Conservation (phyloP, 1,139 yeast species). For the Blastobotrys capitulatus region DNA sequence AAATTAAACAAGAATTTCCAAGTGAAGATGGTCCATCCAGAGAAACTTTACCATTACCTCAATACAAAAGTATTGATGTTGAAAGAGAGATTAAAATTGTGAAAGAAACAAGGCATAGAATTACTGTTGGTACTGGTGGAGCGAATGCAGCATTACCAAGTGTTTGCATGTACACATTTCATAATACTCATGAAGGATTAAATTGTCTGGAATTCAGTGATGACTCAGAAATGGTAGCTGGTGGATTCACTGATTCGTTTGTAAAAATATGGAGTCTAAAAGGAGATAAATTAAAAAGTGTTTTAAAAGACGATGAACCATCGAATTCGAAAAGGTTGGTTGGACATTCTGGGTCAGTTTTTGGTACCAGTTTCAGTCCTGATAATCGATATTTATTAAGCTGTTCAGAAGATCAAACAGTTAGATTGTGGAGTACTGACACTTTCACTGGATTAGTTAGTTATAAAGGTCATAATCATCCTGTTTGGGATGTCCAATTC, state of each 20-base stretch:
- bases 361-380: constrained; percentile 85
- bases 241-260: constrained; percentile 89
- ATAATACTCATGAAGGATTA: constrained; percentile 85
- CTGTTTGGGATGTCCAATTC: constrained; percentile 95
- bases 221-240: constrained; percentile 83
- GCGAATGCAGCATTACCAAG: constrained; percentile 80
- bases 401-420: constrained; percentile 88
- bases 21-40: constrained; percentile 56
- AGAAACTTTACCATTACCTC: constrained; percentile 78
- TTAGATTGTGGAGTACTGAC: constrained; percentile 89
- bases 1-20: constrained; percentile 31
- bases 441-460: constrained; percentile 84
- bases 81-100: constrained; percentile 72
- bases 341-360: constrained; percentile 95
- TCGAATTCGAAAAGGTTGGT: constrained; percentile 53
- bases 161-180: constrained; percentile 97
- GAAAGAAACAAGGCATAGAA: constrained; percentile 73
- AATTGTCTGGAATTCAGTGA: constrained; percentile 81
- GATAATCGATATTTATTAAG: constrained; percentile 79
- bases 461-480: constrained; percentile 95
- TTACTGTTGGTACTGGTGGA: constrained; percentile 46
- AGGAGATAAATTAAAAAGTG: constrained; percentile 73
- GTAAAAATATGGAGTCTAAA: constrained; percentile 90
- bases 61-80: constrained; percentile 72
- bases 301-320: constrained; percentile 51